Base-by-base conservation (phyloP, 129 eudicot genomes). In the Lactuca saligna region DNA sequence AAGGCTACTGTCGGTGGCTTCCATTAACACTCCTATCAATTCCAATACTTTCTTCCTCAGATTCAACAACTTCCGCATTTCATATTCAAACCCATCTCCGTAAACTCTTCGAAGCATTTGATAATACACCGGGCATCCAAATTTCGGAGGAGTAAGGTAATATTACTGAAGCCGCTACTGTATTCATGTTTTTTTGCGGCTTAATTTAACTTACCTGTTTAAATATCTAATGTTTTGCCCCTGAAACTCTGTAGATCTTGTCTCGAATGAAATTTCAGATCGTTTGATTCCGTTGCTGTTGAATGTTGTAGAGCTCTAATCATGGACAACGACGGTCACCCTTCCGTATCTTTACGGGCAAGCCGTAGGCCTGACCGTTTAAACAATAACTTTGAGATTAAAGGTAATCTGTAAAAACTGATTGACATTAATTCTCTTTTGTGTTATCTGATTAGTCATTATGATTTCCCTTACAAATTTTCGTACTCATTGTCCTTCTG, bases 291-390 rank as follows among this genome's bases (percentile, higher is more conserved):
- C 25, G 8, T 58, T 34, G 51, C 54, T 76, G 57, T 57, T 70
- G 73, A 70, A 34, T 63, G 65, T 12, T 51, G 55, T 64, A 48
- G 54, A 60, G 48, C 68, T 50, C 12, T 67, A 37, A 65, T 54
- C 33, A 84, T 84, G 89, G 86, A 84, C 32, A 63, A 68, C 16
- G 76, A 78, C 64, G 72, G 25, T 74, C 86, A 81, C 55, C 79
- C 66, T 10, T 78, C 87, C 9, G 75, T 85, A 20, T 82, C 85
- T 2, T 46, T 66, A 60, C 81, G 94, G 48, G 81, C 83, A 6
- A 84, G 81, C 79, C 89, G 94, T 59, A 77, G 89, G 51, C 51
- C 81, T 17, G 89, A 87, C 55, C 84, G 68, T 8, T 70, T 61
- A 61, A 41, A 53, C 42, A 37, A 46, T 58, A 58, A 4, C 50